Evolutionary conservation across 305 asterid genomes (phyloP), one percentile per base, ranked within the genome.

Genomic region (Petunia hybrid): DNA sequence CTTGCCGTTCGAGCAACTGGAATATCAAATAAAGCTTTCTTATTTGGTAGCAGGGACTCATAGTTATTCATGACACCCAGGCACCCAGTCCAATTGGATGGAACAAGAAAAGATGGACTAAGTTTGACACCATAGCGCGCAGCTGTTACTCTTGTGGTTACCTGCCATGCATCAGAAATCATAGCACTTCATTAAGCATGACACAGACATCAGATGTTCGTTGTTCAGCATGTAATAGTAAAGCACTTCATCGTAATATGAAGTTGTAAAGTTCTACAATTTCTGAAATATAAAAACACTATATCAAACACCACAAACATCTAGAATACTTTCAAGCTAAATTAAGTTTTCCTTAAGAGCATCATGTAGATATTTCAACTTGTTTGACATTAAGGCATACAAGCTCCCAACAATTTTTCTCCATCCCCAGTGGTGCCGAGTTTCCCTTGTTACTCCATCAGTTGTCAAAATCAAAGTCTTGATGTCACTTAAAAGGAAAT

Each of bases 61-160:
- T 90, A 94, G 74, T 94, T 93, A 71, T 94, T 93, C 91, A 94
- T 90, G 2, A 94, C 97, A 10, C 97, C 97, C 6, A 94, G 88
- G 87, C 97, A 93, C 60, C 98, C 98, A 0, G 97, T 94, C 97
- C 98, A 93, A 80, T 56, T 93, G 61, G 97, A 93, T 1, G 98
- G 97, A 63, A 94, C 96, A 16, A 94, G 95, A 85, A 91, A 93
- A 38, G 98, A 94, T 16, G 98, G 98, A 75, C 97, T 94, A 67
- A 94, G 93, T 78, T 92, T 91, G n/a, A 94, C 96, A 40, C 92
- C 97, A 16, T 91, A 93, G 60, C 92, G 89, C 8, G 90, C 86
- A 63, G 98, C 98, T 56, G 94, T 88, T 42, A 94, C 85, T 84
- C 97, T 87, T 69, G 97, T 91, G 39, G 95, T 90, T 66, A 94